A percentile compares a stretch with the other conserved stretches of the same genome.
phyloP scores from a whole-genome alignment of 139 green algal species.

The Desmodesmus armatus region DNA sequence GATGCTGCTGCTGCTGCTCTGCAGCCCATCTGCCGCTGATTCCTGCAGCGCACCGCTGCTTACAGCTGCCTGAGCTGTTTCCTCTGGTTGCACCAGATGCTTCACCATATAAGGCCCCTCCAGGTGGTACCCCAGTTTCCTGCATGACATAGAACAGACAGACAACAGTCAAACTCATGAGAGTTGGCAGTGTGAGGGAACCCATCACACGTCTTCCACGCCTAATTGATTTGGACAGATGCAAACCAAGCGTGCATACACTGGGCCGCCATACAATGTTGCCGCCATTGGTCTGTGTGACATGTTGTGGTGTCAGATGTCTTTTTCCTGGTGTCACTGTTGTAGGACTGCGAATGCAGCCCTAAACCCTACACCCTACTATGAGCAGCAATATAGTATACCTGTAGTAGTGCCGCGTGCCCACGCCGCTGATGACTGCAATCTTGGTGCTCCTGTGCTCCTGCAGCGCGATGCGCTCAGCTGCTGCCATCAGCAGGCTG shows the following conservation, averaged over 20 bases:
- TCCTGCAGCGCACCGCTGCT: not conserved
- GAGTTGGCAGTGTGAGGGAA: no score
- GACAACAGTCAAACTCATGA: no score
- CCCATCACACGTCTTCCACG: no score
- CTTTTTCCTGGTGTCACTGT: not conserved
- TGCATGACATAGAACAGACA: not conserved
- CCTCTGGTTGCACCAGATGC: slow-evolving; percentile 51
- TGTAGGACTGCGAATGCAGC: not conserved
- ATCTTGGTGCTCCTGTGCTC: slow-evolving; percentile 93
- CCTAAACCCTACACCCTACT: not conserved
- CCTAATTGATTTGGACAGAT: no score
- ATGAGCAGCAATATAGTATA: no score
- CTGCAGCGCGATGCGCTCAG: slow-evolving; percentile 88
- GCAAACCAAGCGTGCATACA: no score
- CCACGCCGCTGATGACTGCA: slow-evolving; percentile 97
- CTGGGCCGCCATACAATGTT: not conserved
- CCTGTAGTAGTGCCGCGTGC: slow-evolving; percentile 97
- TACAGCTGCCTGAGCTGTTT: not conserved
- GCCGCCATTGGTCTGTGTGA: not conserved
- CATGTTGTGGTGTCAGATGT: no score
- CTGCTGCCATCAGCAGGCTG: slow-evolving; percentile 93
- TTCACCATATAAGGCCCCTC: slow-evolving; percentile 99
- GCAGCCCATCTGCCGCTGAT: not conserved
- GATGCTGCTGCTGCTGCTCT: slow-evolving; percentile 7
- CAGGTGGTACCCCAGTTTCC: slow-evolving; percentile 89